Conservation (phyloP, 2,329 filamentous ascomycete species). For the Triangularia setosa region DNA sequence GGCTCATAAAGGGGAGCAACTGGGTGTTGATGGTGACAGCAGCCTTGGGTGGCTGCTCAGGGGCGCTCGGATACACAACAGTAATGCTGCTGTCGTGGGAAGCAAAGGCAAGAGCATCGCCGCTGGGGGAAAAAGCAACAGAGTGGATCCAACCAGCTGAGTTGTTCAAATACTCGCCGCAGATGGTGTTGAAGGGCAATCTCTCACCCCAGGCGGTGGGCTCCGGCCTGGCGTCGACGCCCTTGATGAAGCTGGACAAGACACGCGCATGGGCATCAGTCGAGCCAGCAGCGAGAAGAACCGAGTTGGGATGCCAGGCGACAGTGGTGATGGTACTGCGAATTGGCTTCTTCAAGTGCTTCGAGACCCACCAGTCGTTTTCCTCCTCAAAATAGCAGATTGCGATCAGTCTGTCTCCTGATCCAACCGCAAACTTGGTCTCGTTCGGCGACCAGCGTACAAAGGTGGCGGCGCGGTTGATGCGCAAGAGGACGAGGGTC, state of each 20-base stretch:
- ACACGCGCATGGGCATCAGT: constrained; percentile 95
- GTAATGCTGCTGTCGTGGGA: constrained; percentile 96
- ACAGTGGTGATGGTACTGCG: constrained; percentile 94
- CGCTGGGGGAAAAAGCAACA: constrained; percentile 87
- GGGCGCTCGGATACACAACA: constrained; percentile 87
- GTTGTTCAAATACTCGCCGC: constrained; percentile 93
- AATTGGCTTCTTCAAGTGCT: constrained; percentile 98
- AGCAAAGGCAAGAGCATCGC: constrained; percentile 88
- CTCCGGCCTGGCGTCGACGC: constrained; percentile 80
- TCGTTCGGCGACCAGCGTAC: constrained; percentile 97
- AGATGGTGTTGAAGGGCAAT: constrained; percentile 96
- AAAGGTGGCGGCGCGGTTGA: constrained; percentile 94
- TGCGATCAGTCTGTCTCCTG: constrained; percentile 89
- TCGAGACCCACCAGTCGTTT: constrained; percentile 99
- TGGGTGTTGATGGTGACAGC: constrained; percentile 87
- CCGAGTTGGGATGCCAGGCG: constrained; percentile 96
- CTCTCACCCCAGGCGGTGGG: constrained; percentile 91
- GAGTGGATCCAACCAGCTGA: constrained; percentile 96
- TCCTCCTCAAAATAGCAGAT: constrained; percentile 99
- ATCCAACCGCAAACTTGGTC: constrained; percentile 95
- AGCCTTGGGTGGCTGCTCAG: constrained; percentile 86
- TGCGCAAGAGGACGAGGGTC: constrained; percentile 91
- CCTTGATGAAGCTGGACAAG: constrained; percentile 95
- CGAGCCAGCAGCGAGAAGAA: constrained; percentile 90
- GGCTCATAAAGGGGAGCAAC: constrained; percentile 83